Conservation (phyloP, 768 basidiomycete genomes). For the Amanita rubescens region DNA sequence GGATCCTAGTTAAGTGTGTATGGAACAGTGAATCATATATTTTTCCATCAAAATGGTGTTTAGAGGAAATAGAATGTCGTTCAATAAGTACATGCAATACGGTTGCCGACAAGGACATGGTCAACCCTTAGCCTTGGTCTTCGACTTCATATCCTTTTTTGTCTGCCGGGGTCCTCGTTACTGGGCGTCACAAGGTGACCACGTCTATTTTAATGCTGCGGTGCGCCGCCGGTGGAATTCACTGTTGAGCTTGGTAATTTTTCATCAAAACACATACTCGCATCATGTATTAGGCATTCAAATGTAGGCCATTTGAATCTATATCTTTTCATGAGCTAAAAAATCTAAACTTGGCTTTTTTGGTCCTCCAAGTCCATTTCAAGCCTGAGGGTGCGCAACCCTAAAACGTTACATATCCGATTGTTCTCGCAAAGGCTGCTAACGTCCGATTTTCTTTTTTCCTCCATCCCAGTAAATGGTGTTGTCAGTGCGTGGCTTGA, state of each 20-base stretch:
- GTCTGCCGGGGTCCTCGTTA: neutral
- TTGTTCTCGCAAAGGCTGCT: constrained; percentile 10
- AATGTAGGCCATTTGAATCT: neutral
- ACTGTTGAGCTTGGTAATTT: too few species aligned
- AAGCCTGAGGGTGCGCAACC: neutral
- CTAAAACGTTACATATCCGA: constrained; percentile 12
- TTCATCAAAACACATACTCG: too few species aligned
- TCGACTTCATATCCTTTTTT: neutral
- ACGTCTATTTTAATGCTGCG: too few species aligned
- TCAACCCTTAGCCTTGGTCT: neutral
- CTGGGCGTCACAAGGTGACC: neutral
- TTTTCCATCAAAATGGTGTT: too few species aligned
- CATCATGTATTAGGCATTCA: neutral
- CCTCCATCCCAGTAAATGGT: constrained; percentile 16
- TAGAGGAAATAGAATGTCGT: too few species aligned
- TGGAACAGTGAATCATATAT: too few species aligned
- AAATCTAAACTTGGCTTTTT: constrained; percentile 1
- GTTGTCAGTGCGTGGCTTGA: neutral
- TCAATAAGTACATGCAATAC: too few species aligned
- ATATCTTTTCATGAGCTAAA: neutral
- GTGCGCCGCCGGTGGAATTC: too few species aligned
- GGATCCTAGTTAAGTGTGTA: too few species aligned
- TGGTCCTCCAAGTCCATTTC: neutral
- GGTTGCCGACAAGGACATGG: neutral
- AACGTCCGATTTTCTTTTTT: constrained; percentile 6